phyloP scores from a whole-genome alignment of 257 asterid species.

The Solanum stenotomum region DNA sequence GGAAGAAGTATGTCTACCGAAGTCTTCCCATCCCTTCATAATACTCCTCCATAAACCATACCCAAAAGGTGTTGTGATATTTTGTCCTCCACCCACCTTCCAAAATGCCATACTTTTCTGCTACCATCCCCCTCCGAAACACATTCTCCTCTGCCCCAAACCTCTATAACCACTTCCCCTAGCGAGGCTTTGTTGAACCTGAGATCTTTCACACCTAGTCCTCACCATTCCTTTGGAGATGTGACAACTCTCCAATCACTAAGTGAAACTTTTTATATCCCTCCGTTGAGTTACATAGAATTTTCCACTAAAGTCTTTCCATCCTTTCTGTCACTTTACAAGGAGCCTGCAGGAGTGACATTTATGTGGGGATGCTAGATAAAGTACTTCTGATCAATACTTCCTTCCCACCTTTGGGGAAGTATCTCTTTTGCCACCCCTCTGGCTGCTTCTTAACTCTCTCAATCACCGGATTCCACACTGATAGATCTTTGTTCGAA shows the following conservation, averaged over 20 bases:
- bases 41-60: neutral
- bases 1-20: neutral
- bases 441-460: neutral
- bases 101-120: neutral
- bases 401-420: neutral
- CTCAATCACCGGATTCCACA: neutral
- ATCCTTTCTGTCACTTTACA: neutral
- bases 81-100: neutral
- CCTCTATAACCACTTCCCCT: neutral
- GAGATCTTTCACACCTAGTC: neutral
- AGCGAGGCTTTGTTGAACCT: neutral
- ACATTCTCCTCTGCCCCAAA: neutral
- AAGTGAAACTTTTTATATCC: neutral
- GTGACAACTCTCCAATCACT: neutral
- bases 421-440: neutral
- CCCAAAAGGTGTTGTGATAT: neutral
- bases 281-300: neutral
- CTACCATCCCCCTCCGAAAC: neutral
- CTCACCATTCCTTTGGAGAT: neutral
- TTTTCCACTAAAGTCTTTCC: neutral
- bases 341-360: neutral
- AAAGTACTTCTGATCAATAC: neutral
- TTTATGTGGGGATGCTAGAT: neutral
- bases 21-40: neutral
- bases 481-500: neutral